Percentiles rank a stretch among this genome's conserved stretches.
These are phyloP conservation scores for Casuarina equisetifolia DNA, from an alignment of 306 rosid species.

Conservation along the genomic window DNA sequence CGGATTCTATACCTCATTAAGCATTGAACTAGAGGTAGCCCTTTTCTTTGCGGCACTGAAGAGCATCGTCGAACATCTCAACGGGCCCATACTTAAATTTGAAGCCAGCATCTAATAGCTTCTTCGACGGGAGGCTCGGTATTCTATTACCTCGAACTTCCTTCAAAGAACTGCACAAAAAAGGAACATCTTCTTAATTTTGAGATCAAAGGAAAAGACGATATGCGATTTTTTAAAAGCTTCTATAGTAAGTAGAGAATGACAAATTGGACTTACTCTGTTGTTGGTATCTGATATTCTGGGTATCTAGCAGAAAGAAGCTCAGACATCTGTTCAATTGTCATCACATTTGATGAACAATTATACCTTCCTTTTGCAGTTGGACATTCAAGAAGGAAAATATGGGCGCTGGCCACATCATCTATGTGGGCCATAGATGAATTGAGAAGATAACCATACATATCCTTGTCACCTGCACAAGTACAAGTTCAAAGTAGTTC, in stretches of 20 bases:
- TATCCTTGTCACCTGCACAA: conserved; percentile 44
- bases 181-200: neutral
- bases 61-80: conserved; percentile 44
- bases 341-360: conserved; percentile 46
- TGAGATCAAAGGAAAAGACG: neutral
- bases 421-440: conserved; percentile 55
- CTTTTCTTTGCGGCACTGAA: conserved; percentile 42
- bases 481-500: neutral
- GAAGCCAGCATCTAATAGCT: conserved; percentile 52
- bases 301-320: conserved; percentile 46
- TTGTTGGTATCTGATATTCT: conserved; percentile 41
- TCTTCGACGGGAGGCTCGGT: conserved; percentile 43
- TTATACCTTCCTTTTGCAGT: conserved; percentile 56
- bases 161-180: conserved; percentile 33
- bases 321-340: conserved; percentile 32
- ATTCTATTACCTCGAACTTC: conserved; percentile 12
- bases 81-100: conserved; percentile 43
- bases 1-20: too few relatives aligned
- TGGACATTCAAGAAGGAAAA: conserved; percentile 54
- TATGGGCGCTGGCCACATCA: conserved; percentile 61
- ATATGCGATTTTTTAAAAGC: neutral
- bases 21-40: conserved; percentile 34
- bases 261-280: conserved; percentile 48
- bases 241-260: neutral
- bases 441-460: conserved; percentile 22